Base-by-base conservation (phyloP, 202 grass and related monocot genomes). In the Sporobolus alterniflorus region DNA sequence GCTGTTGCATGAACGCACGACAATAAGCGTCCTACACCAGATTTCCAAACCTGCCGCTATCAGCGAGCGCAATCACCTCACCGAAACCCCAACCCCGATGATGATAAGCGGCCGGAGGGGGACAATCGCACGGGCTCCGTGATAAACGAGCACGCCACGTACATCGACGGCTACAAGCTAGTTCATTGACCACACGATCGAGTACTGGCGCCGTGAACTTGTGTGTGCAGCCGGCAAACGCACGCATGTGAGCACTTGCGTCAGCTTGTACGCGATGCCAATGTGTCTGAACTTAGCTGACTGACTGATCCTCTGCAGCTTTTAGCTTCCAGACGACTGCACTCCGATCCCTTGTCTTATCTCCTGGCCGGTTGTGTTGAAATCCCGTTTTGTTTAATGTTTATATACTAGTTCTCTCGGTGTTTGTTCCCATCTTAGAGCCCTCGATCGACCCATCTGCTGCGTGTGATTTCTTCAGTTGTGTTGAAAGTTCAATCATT, bases 81-180 rank as follows among this genome's bases (percentile, higher is more conserved):
- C 34, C 16, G 0, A 30, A 28, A 25, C 16, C 13, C 13, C 26
- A 62, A 17, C 47, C 3, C 47, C 3, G 43, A 46, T 46, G 36
- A 46, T 28, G 63, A 46, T 22, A 60, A 34, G 6, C 59, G 30
- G n/a, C 5, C 40, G 50, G 9, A 10, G 17, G 36, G 36, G 4
- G 8, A 39, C 9, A n/a, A 82, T 82, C 85, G n/a, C n/a, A 71
- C 44, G 73, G 44, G 20, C 3, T 41, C 80, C 80, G 50, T 74
- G 80, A 48, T 74, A 10, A 32, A 33, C 42, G 80, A 61, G 41
- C 33, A 63, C 81, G 81, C 72, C 67, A 57, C 55, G 36, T 39
- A 25, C 65, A 3, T 56, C 46, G 49, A 42, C 29, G 11, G 31
- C 16, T 7, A 6, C 4, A 25, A 3, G 11, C 22, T 9, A 22